Percentiles rank a stretch among this genome's conserved stretches.
phyloP scores from a whole-genome alignment of 441 rosid species.

The Eruca vesicaria region DNA sequence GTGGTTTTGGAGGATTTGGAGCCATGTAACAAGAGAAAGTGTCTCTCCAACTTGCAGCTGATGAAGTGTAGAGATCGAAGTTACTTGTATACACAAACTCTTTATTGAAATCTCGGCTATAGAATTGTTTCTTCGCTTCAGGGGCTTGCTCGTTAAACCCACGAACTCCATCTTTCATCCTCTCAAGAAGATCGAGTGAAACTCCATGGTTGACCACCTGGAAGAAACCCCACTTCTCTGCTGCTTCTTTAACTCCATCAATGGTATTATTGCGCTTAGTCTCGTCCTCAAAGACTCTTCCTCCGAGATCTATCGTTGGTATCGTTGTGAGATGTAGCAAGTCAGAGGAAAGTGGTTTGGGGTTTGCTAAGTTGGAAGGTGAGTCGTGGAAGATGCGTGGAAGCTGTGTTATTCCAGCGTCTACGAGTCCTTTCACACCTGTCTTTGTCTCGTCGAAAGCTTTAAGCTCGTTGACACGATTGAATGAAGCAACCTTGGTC shows the following conservation, averaged over 20 bases:
- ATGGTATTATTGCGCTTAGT: neutral
- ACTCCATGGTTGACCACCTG: constrained; percentile 50
- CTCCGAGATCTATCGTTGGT: constrained; percentile 38
- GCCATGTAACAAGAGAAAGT: constrained; percentile 44
- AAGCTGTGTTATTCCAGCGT: constrained; percentile 32
- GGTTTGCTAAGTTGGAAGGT: neutral
- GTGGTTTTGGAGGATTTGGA: constrained; percentile 46
- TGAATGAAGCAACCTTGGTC: neutral
- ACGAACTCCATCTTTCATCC: constrained; percentile 42
- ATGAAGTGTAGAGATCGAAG: constrained; percentile 42
- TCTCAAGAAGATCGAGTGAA: constrained; percentile 36
- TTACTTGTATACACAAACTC: constrained; percentile 43
- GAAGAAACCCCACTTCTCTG: constrained; percentile 41
- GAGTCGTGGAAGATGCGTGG: constrained; percentile 44
- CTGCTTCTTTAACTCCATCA: constrained; percentile 21
- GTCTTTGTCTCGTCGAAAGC: constrained; percentile 42
- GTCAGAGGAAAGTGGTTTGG: constrained; percentile 2
- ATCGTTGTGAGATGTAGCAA: constrained; percentile 21
- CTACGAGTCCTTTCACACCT: constrained; percentile 50
- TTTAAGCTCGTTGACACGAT: constrained; percentile 34
- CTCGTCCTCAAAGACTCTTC: neutral
- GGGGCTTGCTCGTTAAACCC: constrained; percentile 47
- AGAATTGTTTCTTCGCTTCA: constrained; percentile 37
- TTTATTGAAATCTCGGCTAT: constrained; percentile 37
- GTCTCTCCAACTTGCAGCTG: constrained; percentile 57